Base-by-base conservation (phyloP, 1,284 basidiomycete genomes). In the Gymnopus androsaceus region DNA sequence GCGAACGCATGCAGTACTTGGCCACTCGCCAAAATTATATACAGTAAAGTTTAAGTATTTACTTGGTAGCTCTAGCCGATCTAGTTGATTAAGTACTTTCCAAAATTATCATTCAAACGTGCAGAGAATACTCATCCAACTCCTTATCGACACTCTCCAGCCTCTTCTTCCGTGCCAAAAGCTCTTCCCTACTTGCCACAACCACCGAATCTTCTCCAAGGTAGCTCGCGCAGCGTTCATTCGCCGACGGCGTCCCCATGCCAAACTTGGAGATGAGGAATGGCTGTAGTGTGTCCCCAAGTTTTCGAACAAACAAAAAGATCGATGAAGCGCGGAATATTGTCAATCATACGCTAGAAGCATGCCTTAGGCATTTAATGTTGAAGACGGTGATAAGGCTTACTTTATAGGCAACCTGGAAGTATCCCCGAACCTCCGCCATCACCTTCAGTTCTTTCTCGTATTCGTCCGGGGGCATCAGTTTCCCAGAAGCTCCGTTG, bases 341-440 rank as follows among this genome's bases (percentile, higher is more conserved):
- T 67, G 66, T 81, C 79, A 61, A 78, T 77, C 40, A 79, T 64
- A 7, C 77, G 68, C 78, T 80, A 55, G 1, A 27, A 7, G 12
- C 15, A 51, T 23, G 21, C 1, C 21, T 44, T 41, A 30, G 27
- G 25, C 14, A 31, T 15, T 8, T 6, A 11, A 11, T 19, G 28
- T 46, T 50, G 8, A 34, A 50, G 23, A 34, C 17, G 7, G 31
- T 19, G 37, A 11, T n/a, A 51, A 46, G 41, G 63, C 65, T 23
- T 38, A 74, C 75, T 70, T 76, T 76, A 58, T 75, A 73, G 6
- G 72, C 62, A 4, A 77, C 72, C 54, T 75, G 73, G 63, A 77
- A 79, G 64, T 78, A 80, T 6, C 75, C 77, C 5, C 74, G 62
- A 2, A 76, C 76, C 55, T 80, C 75, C 4, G 78, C 76, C 73